Conservation (phyloP, 371 early-diverging fungal genomes). For the Blakeslea trispora region DNA sequence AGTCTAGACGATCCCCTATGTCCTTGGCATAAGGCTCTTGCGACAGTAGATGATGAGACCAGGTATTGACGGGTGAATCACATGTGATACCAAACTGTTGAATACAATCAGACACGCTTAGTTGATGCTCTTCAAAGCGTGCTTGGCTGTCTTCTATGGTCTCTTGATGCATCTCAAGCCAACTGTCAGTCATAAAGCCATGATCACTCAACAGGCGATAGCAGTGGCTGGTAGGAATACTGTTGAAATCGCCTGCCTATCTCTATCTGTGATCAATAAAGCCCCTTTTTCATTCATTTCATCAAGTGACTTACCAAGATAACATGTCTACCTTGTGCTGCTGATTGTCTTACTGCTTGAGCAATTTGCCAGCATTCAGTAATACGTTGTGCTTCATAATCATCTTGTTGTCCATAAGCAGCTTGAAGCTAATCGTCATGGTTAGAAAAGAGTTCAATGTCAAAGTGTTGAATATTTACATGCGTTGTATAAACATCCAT, state of each 20-base stretch:
- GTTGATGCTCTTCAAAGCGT: conserved; percentile 1
- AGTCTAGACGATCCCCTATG: conserved; percentile 61
- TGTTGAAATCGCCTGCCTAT: conserved; percentile 65
- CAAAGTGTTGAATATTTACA: conserved; percentile 47
- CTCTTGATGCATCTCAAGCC: conserved; percentile 47
- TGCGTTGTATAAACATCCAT: conserved; percentile 67
- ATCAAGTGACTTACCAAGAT: conserved; percentile 53
- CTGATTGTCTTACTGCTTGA: conserved; percentile 41
- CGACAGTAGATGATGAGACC: conserved; percentile 41
- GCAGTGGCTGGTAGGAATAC: conserved; percentile 50
- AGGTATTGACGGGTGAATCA: conserved; percentile 57
- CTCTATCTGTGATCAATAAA: background rate
- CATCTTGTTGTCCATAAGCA: conserved; percentile 48
- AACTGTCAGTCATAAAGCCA: conserved; percentile 59
- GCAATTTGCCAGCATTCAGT: conserved; percentile 65
- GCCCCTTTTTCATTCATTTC: no score
- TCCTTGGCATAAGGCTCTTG: conserved; percentile 32
- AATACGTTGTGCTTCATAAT: conserved; percentile 56
- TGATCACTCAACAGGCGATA: conserved; percentile 47
- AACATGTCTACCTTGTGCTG: conserved; percentile 54
- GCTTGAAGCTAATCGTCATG: conserved; percentile 53
- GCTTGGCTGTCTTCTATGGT: conserved; percentile 10
- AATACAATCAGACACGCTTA: conserved; percentile 31
- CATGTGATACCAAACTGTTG: conserved; percentile 56
- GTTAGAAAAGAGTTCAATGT: no score